Evolutionary conservation across 805 yeast species (phyloP), one percentile per base, ranked within the genome.

Genomic region (Barnettozyma siamensis): DNA sequence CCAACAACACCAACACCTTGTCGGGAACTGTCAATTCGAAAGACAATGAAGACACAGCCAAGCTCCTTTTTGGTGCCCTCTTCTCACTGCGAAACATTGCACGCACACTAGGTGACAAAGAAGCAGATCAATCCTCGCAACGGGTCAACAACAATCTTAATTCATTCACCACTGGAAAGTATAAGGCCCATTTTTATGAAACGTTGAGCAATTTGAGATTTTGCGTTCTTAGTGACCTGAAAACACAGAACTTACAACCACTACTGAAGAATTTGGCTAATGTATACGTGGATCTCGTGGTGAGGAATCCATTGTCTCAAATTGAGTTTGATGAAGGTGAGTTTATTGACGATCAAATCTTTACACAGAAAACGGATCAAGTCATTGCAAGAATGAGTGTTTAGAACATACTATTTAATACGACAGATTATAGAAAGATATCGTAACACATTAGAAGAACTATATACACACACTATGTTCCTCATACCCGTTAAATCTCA

Each of bases 41-140:
- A 44, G 80, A 78, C 55, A 71, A 75, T 33, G 82, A 81, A 37
- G 88, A 88, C 55, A 68, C 76, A 12, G 81, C 93, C 7, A 83
- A 91, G 59, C 73, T 93, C 27, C 69, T 93, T 12, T 93, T 87
- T 58, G 99, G 99, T 11, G 78, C 86, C 31, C 67, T 87, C 9
- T 84, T 79, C 58, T 88, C 96, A 11, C 63, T 91, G 46, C 73
- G 88, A 39, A 86, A 82, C 47, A 75, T 93, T 30, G 74, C 91
- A 0, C 69, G 76, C n/a, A 80, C 73, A 46, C 55, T 78, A 11
- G 60, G 60, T 48, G 65, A 46, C 57, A 57, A 55, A 50, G 58
- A 47, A 33, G 64, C 63, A 17, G 57, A 53, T 18, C 21, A 28
- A 3, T 33, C 24, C 17, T 21, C 24, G 9, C 24, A 6, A 21